Percentiles rank a stretch among this genome's conserved stretches.
Conservation (phyloP, 768 basidiomycete genomes). For the Lentinula detonsa region DNA sequence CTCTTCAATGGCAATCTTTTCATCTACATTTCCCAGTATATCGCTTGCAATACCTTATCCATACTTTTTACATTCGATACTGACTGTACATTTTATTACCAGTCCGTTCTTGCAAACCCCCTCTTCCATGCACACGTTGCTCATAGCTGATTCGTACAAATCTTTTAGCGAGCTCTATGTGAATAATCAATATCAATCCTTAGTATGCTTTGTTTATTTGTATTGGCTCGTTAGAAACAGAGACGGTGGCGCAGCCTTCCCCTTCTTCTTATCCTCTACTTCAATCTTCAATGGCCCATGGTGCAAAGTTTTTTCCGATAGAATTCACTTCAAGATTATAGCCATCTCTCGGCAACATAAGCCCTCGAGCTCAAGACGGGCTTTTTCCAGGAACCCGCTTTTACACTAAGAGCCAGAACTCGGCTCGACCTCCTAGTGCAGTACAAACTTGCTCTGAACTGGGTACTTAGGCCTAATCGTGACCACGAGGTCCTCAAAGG, state of each 20-base stretch:
- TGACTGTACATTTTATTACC: not conserved
- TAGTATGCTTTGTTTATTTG: too few species aligned
- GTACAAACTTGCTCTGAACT: not conserved
- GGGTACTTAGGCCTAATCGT: not conserved
- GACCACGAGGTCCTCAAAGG: not conserved
- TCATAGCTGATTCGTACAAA: not conserved
- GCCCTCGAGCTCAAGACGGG: not conserved
- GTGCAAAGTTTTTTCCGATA: too few species aligned
- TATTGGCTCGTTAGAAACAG: too few species aligned
- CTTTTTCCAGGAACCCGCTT: not conserved
- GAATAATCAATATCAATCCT: too few species aligned
- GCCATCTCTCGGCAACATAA: not conserved
- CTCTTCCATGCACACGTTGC: not conserved
- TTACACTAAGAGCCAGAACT: not conserved
- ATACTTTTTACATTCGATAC: not conserved
- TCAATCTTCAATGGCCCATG: too few species aligned
- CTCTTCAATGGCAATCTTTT: slow-evolving; percentile 2
- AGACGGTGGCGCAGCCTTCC: too few species aligned
- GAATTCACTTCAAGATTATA: not conserved
- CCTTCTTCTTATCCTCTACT: too few species aligned
- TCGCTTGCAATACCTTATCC: slow-evolving; percentile 4
- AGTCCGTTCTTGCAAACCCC: not conserved
- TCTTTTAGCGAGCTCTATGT: not conserved
- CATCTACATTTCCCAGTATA: not conserved
- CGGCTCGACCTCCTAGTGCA: not conserved